Percentiles rank a stretch among this genome's conserved stretches.
Evolutionary conservation across 164 flowering plant species (phyloP).

Genomic region (Umbellularia californica): DNA sequence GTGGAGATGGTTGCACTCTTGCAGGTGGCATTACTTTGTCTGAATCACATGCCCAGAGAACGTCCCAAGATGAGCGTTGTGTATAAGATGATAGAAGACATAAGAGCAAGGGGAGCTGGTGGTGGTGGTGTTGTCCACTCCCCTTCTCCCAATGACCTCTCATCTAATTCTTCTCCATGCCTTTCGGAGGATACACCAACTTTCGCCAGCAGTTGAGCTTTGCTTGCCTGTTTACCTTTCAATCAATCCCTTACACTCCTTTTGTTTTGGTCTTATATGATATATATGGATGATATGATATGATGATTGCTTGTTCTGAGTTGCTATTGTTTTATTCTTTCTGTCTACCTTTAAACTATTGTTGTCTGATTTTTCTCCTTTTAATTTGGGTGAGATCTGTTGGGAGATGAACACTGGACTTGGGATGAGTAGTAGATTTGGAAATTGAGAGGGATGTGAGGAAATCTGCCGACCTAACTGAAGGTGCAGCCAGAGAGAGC

Average conservation of each 20-base stretch:
- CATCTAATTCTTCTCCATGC: slow-evolving; percentile 29
- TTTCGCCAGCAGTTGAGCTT: slow-evolving; percentile 9
- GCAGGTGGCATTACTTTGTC: slow-evolving; percentile 48
- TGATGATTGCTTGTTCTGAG: too few relatives aligned
- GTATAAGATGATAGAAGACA: slow-evolving; percentile 44
- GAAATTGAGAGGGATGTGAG: too few relatives aligned
- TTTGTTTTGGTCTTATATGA: not conserved
- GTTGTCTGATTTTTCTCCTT: too few relatives aligned
- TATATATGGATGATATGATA: not conserved
- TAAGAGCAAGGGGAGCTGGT: slow-evolving; percentile 21
- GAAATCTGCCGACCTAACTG: too few relatives aligned
- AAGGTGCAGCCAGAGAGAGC: too few relatives aligned
- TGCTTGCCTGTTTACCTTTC: not conserved
- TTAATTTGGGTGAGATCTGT: too few relatives aligned
- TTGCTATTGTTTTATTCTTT: too few relatives aligned
- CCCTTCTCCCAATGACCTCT: slow-evolving; percentile 6
- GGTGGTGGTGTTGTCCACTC: slow-evolving; percentile 10
- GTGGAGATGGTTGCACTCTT: slow-evolving; percentile 48
- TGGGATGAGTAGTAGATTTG: too few relatives aligned
- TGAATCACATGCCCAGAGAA: slow-evolving; percentile 24
- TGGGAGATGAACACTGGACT: too few relatives aligned
- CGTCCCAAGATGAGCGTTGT: slow-evolving; percentile 49
- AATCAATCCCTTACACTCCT: not conserved
- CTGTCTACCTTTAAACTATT: too few relatives aligned
- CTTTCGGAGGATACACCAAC: slow-evolving; percentile 19